phyloP scores from a whole-genome alignment of 805 yeast species.

The Pichia paraexigua region DNA sequence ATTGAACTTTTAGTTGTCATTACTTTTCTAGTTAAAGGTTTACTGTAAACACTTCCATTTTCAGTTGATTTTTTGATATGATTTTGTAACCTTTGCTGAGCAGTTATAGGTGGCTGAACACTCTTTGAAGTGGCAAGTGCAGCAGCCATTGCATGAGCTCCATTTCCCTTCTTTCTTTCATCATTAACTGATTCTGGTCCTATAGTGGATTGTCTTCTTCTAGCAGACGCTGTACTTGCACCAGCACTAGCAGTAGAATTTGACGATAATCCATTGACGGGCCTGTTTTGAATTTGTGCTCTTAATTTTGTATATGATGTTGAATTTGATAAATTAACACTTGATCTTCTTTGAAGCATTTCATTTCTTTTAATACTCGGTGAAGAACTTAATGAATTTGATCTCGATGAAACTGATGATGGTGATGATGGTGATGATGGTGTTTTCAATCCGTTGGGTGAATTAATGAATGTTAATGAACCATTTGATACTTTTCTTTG shows the following conservation, averaged over 20 bases:
- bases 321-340: neutral
- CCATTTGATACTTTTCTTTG: constrained; percentile 4
- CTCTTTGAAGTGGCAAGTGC: constrained; percentile 17
- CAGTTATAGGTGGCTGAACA: constrained; percentile 19
- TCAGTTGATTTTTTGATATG: constrained; percentile 27
- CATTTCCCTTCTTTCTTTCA: constrained; percentile 11
- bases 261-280: neutral
- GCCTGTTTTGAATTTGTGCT: neutral
- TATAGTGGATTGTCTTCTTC: constrained; percentile 2
- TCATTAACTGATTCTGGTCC: neutral
- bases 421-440: neutral
- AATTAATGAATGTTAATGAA: neutral
- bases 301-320: neutral
- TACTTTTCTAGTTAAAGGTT: constrained; percentile 20
- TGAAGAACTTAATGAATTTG: constrained; percentile 3
- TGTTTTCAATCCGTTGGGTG: neutral
- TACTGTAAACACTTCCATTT: constrained; percentile 25
- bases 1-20: constrained; percentile 7
- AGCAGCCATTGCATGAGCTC: constrained; percentile 5
- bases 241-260: neutral
- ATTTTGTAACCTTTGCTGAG: constrained; percentile 30
- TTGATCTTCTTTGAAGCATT: constrained; percentile 1
- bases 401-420: neutral
- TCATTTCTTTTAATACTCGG: neutral
- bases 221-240: neutral